Percentiles rank a stretch among this genome's conserved stretches.
Conservation (phyloP, 345 rosid species). For the Turritis glabra region DNA sequence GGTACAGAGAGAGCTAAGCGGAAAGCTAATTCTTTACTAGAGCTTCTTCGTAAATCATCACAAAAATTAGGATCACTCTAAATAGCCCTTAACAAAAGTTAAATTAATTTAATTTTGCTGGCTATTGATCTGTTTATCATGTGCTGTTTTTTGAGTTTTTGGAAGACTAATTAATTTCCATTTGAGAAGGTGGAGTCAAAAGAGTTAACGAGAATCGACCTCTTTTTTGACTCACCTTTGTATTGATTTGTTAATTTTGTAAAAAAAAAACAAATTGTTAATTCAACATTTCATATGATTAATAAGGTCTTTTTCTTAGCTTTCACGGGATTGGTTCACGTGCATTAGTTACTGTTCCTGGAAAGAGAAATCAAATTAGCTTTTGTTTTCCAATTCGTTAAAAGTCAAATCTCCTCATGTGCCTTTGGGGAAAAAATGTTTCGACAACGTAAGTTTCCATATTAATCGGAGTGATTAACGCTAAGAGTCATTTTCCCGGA, state of each 20-base stretch:
- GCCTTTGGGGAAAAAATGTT: slow-evolving; percentile 9
- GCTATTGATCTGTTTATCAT: not conserved
- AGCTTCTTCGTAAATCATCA: slow-evolving; percentile 55
- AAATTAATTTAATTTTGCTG: not conserved
- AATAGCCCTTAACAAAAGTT: slow-evolving; percentile 26
- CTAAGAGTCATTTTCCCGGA: slow-evolving; percentile 31
- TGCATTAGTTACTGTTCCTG: slow-evolving; percentile 16
- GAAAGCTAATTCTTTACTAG: slow-evolving; percentile 77
- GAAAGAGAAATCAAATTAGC: slow-evolving; percentile 13
- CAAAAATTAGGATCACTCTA: slow-evolving; percentile 38
- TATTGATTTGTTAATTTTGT: slow-evolving; percentile 15
- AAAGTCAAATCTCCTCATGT: slow-evolving; percentile 31
- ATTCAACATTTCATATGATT: slow-evolving; percentile 22
- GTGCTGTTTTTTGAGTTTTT: not conserved
- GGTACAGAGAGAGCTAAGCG: slow-evolving; percentile 95
- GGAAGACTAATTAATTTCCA: slow-evolving; percentile 1
- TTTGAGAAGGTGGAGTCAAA: not conserved
- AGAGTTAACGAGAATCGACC: slow-evolving; percentile 38
- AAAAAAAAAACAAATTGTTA: not conserved
- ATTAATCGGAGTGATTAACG: slow-evolving; percentile 40
- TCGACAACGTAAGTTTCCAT: slow-evolving; percentile 5
- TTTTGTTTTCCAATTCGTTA: slow-evolving; percentile 8
- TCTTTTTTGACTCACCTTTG: slow-evolving; percentile 24
- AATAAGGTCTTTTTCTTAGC: not conserved
- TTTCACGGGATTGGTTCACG: slow-evolving; percentile 27